These are phyloP conservation scores for Lactifluus volemus DNA, from an alignment of 768 basidiomycete genomes.

Conservation along the genomic window DNA sequence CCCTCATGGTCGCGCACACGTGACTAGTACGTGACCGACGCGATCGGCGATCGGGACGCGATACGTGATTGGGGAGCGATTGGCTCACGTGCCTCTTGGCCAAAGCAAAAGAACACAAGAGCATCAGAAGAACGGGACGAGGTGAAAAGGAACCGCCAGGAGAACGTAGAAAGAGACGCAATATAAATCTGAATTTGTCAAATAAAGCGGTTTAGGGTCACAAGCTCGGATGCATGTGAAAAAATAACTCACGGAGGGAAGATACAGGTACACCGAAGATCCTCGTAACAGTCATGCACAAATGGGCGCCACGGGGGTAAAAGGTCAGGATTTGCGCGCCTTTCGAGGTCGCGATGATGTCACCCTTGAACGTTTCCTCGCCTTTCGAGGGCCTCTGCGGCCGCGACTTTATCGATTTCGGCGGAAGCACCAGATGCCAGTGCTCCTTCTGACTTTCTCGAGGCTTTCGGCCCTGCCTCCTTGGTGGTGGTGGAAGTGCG, in stretches of 20 bases:
- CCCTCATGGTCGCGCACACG: slow-evolving; percentile 4
- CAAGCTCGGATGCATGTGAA: background rate
- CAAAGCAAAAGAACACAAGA: background rate
- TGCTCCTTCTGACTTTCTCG: background rate
- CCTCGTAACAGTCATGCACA: background rate
- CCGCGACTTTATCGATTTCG: slow-evolving; percentile 1
- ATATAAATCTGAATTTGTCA: background rate
- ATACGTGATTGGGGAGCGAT: background rate
- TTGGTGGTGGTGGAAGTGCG: background rate
- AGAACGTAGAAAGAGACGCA: background rate
- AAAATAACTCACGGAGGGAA: slow-evolving; percentile 4
- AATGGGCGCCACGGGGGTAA: background rate
- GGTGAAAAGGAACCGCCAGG: background rate
- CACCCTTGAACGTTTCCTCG: slow-evolving; percentile 9
- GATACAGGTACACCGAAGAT: background rate
- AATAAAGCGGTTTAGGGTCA: background rate
- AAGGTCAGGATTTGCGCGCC: slow-evolving; percentile 9
- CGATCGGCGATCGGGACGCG: slow-evolving; percentile 4
- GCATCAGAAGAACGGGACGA: background rate
- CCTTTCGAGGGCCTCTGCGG: slow-evolving; percentile 2
- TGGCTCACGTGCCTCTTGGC: slow-evolving; percentile 3
- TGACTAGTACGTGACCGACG: slow-evolving; percentile 7
- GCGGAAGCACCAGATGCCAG: background rate
- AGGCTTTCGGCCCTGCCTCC: background rate
- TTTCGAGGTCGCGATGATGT: slow-evolving; percentile 16